Percentiles rank a stretch among this genome's conserved stretches.
These are phyloP conservation scores for Alternaria metachromatica DNA, from an alignment of 2,329 filamentous ascomycete genomes.

Conservation along the genomic window DNA sequence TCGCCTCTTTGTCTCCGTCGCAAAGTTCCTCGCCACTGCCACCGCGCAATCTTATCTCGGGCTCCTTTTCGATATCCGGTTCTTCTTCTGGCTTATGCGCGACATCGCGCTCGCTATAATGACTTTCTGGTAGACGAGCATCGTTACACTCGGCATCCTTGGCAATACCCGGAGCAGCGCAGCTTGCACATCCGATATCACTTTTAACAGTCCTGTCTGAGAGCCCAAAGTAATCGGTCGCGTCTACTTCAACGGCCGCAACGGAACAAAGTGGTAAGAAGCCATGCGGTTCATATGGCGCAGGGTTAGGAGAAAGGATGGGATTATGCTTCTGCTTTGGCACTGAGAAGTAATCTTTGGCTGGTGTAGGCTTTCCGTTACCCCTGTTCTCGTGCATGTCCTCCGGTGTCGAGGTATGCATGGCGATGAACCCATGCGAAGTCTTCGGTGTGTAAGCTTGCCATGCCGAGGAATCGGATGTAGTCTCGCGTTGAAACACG, in stretches of 20 bases:
- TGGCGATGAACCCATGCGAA: neutral
- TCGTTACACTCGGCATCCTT: neutral
- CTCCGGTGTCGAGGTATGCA: neutral
- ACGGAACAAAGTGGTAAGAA: neutral
- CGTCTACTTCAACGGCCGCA: neutral
- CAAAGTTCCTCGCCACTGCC: neutral
- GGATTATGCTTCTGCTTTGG: neutral
- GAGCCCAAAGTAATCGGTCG: neutral
- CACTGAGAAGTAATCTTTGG: neutral
- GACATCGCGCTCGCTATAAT: neutral
- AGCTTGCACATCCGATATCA: neutral
- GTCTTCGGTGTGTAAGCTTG: neutral
- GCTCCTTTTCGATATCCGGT: rapidly evolving
- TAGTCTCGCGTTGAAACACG: neutral
- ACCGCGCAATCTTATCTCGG: neutral
- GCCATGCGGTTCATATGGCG: neutral
- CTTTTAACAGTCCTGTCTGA: neutral
- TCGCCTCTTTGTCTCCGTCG: neutral
- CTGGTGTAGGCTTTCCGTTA: too few relatives aligned
- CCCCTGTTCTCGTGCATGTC: neutral
- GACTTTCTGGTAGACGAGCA: too few relatives aligned
- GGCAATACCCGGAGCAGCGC: rapidly evolving
- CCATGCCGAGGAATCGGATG: neutral
- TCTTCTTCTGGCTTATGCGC: neutral
- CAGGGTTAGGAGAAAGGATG: neutral